Base-by-base conservation (phyloP, 768 basidiomycete genomes). In the Jaapia argillacea region DNA sequence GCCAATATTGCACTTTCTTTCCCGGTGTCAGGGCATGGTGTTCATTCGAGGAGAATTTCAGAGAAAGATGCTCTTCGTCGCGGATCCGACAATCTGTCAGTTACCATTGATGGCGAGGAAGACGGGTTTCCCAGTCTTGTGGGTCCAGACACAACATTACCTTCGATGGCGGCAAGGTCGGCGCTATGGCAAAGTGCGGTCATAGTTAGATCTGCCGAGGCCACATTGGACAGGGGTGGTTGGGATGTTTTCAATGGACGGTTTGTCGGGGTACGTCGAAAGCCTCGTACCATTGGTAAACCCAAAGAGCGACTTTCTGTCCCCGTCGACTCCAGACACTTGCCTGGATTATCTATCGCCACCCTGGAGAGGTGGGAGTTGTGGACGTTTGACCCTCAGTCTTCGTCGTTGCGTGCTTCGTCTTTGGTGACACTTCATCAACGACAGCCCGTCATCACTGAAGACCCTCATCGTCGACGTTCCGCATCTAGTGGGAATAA, bases 331-430 rank as follows among this genome's bases (percentile, higher is more conserved):
- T 20, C 45, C 4, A 51, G 57, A 25, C 45, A 54, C 18, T 43
- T 51, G 22, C 42, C 41, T 6, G 83, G 82, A 12, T 60, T 89
- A 46, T 77, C 82, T 16, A 52, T 64, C 23, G 70, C 81, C 7
- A 79, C 78, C 21, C 60, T 90, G 31, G 84, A 88, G 45, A 67
- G 87, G 43, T 91, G 88, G 88, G 86, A 91, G 50, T 51, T 84
- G 23, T 91, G 88, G 88, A 71, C 68, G 28, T 81, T 85, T 52
- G 83, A 90, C 50, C 75, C 77, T 6, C 60, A 66, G 4, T 58
- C 65, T 13, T 62, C 70, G 16, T 59, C 57, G 27, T 42, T 81
- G 41, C 74, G 71, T 41, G 70, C 68, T 36, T 77, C 77, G 2
- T 40, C 74, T 5, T 58, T 86, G 24, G 67, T 72, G 2, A 60